A percentile compares a stretch with the other conserved stretches of the same genome.
phyloP scores from a whole-genome alignment of 2,329 filamentous ascomycete genomes.

The Sclerotinia subarctica region DNA sequence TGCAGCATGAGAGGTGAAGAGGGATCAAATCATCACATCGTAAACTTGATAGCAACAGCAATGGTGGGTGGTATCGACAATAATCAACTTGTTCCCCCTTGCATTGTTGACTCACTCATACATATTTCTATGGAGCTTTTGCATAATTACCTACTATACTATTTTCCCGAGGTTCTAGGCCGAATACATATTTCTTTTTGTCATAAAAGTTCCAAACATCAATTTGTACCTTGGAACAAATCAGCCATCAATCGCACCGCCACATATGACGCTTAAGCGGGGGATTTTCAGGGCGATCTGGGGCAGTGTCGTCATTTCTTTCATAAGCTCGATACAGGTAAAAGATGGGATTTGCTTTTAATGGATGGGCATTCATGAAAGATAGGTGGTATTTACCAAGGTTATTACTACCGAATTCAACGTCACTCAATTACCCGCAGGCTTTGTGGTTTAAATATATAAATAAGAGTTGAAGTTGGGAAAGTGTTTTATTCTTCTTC shows the following conservation, averaged over 20 bases:
- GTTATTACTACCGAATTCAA: neutral
- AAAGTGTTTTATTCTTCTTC: neutral
- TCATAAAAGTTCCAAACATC: neutral
- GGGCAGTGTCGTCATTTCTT: neutral
- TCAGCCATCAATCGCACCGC: neutral
- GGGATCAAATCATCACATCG: too few species aligned
- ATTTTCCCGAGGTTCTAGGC: neutral
- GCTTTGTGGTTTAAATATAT: too few species aligned
- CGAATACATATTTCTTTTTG: conserved; percentile 2
- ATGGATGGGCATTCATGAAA: neutral
- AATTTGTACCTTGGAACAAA: neutral
- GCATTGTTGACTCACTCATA: neutral
- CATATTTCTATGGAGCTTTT: neutral
- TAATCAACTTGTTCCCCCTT: neutral
- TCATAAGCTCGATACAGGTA: neutral
- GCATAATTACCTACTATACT: neutral
- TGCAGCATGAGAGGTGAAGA: too few species aligned
- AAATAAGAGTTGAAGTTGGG: neutral
- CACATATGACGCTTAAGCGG: conserved; percentile 6
- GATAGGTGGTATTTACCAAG: neutral
- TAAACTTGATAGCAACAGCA: neutral
- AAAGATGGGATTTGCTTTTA: neutral
- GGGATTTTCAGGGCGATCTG: neutral
- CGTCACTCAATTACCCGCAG: neutral
- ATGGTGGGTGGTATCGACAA: too few species aligned